Conservation (phyloP, 2,329 filamentous ascomycete species). For the Rhynchosporium agropyri region DNA sequence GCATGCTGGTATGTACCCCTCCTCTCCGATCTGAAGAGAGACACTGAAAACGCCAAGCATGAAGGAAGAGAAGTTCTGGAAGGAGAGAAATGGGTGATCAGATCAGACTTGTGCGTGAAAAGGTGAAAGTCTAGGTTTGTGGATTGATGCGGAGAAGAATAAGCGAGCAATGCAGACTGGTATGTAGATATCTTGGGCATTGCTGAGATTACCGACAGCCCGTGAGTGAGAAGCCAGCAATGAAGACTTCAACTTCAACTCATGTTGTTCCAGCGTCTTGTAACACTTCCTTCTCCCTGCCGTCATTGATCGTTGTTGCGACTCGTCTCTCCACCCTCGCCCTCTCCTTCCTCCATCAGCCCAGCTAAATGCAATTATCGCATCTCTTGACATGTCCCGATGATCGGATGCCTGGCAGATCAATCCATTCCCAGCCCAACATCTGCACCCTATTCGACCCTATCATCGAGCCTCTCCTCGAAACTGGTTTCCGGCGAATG, state of each 20-base stretch:
- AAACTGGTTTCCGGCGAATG: conserved; percentile 12
- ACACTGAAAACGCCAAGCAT: conserved; percentile 53
- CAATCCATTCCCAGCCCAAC: background rate
- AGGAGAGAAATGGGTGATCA: conserved; percentile 89
- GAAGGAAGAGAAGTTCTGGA: conserved; percentile 77
- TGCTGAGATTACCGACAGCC: background rate
- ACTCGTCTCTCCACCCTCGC: background rate
- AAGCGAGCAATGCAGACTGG: too few species aligned
- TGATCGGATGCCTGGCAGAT: background rate
- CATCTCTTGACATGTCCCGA: background rate
- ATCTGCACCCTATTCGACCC: background rate
- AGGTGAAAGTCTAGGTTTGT: conserved; percentile 43
- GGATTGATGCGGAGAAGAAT: background rate
- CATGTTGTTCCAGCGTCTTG: background rate
- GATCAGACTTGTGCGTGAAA: conserved; percentile 77
- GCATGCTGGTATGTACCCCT: conserved; percentile 65
- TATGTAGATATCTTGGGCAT: background rate
- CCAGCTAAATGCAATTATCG: background rate
- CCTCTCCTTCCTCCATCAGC: background rate
- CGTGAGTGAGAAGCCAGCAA: background rate
- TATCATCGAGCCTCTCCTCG: conserved; percentile 8
- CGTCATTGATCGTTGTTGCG: background rate
- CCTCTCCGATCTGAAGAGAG: too few species aligned
- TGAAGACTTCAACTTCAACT: background rate
- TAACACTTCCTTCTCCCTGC: background rate